A percentile compares a stretch with the other conserved stretches of the same genome.
phyloP scores from a whole-genome alignment of 2,329 filamentous ascomycete species.

The Diatrype stigma region DNA sequence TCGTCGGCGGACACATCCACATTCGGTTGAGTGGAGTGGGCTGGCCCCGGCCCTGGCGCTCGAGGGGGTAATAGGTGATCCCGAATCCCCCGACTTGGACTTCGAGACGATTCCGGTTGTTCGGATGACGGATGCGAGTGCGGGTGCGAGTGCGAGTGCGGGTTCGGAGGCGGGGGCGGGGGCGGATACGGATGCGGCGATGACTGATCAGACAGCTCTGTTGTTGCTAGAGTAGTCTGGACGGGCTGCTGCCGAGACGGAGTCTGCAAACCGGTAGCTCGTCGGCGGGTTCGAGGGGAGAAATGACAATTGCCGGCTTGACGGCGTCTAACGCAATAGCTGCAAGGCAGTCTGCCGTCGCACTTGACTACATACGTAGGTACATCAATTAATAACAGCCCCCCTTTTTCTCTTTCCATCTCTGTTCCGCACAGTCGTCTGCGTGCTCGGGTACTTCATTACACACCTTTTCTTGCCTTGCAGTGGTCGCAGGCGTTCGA shows the following conservation, averaged over 20 bases:
- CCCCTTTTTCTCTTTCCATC: background rate
- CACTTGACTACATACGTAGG: conserved; percentile 42
- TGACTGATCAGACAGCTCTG: background rate
- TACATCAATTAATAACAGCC: conserved; percentile 3
- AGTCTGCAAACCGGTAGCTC: conserved; percentile 9
- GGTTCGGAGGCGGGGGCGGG: too few species aligned
- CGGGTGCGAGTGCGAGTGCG: too few species aligned
- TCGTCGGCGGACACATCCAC: conserved; percentile 36
- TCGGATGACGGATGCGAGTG: conserved; percentile 1
- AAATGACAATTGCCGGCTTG: conserved; percentile 43
- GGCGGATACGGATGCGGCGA: conserved; percentile 1
- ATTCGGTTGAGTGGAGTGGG: conserved; percentile 10
- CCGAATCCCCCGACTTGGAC: background rate
- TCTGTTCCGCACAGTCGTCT: background rate
- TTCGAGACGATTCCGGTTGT: background rate
- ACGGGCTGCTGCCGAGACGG: conserved; percentile 12
- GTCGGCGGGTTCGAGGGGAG: conserved; percentile 39
- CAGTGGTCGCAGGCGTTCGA: conserved; percentile 52
- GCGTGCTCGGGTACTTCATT: background rate
- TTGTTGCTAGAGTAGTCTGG: conserved; percentile 5
- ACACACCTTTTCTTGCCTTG: conserved; percentile 44
- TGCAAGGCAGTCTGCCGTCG: conserved; percentile 49
- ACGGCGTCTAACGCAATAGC: conserved; percentile 43
- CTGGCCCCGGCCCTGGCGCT: conserved; percentile 5
- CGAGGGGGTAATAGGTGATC: background rate